Percentiles rank a stretch among this genome's conserved stretches.
Conservation (phyloP, 768 basidiomycete genomes). For the Hypholoma sublateritium region DNA sequence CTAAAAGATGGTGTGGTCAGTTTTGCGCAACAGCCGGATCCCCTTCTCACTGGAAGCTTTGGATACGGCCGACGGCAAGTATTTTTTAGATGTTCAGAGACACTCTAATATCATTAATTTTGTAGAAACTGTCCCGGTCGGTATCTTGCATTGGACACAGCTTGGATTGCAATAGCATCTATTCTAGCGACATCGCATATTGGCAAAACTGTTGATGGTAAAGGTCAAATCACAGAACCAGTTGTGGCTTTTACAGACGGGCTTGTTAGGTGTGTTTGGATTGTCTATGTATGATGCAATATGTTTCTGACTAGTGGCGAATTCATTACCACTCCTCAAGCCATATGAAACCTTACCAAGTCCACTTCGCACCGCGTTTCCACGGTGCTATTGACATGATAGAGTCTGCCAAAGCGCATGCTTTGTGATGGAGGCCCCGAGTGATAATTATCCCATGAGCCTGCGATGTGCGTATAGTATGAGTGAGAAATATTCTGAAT, state of each 20-base stretch:
- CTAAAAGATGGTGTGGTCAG: constrained; percentile 24
- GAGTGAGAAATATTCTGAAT: too few species aligned
- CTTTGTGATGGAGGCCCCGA: too few species aligned
- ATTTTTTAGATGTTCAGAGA: background rate
- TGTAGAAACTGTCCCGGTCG: constrained; percentile 36
- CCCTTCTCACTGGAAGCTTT: constrained; percentile 23
- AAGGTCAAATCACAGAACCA: constrained; percentile 22
- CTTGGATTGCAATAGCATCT: constrained; percentile 30
- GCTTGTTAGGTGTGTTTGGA: constrained; percentile 14
- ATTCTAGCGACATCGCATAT: constrained; percentile 29
- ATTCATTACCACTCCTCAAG: background rate
- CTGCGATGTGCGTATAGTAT: too few species aligned
- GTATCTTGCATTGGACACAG: constrained; percentile 28
- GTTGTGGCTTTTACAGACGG: constrained; percentile 25
- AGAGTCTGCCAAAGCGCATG: background rate
- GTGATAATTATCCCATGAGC: too few species aligned
- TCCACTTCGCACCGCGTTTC: background rate
- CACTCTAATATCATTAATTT: background rate
- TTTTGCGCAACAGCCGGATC: constrained; percentile 18
- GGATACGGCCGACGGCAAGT: constrained; percentile 34
- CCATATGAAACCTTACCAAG: constrained; percentile 2
- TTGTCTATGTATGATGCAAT: background rate
- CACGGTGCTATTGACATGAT: background rate
- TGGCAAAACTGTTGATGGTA: constrained; percentile 27
- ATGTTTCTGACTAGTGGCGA: too few species aligned